Evolutionary conservation across 1,139 yeast genomes (phyloP).

Genomic region (Entelexis paramagnoliae): DNA sequence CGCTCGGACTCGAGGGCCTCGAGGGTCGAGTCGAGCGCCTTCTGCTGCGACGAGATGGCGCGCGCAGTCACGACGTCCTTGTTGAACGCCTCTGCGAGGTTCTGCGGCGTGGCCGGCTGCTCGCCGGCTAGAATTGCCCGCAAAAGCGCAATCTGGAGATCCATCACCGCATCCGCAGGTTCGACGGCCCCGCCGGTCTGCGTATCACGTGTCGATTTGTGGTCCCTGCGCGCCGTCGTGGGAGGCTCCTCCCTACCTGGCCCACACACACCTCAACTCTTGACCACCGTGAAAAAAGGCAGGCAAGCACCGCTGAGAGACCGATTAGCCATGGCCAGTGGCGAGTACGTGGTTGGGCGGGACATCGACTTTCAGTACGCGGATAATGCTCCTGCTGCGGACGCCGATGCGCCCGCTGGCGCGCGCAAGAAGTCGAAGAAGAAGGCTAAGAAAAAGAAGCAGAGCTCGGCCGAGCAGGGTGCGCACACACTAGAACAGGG

Average conservation of each 20-base stretch:
- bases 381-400: slow-evolving; percentile 11
- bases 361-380: slow-evolving; percentile 51
- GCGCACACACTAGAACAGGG: background rate
- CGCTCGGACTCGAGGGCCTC: slow-evolving; percentile 10
- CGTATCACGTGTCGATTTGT: background rate
- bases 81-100: slow-evolving; percentile 8
- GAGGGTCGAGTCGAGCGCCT: slow-evolving; percentile 1
- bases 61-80: slow-evolving; percentile 4
- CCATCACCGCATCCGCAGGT: slow-evolving; percentile 9
- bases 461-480: background rate
- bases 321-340: slow-evolving; percentile 19
- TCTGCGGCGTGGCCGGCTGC: slow-evolving; percentile 6
- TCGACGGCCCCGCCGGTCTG: background rate
- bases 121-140: slow-evolving; percentile 11
- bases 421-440: slow-evolving; percentile 34
- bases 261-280: background rate
- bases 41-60: slow-evolving; percentile 1
- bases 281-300: background rate
- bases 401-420: background rate
- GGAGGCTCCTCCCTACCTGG: background rate
- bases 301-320: background rate
- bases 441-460: slow-evolving; percentile 38
- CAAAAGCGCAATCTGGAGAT: slow-evolving; percentile 11
- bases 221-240: background rate
- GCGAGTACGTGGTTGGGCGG: slow-evolving; percentile 42